Conservation (phyloP, 164 flowering plant species). For the Kingdonia uniflora region DNA sequence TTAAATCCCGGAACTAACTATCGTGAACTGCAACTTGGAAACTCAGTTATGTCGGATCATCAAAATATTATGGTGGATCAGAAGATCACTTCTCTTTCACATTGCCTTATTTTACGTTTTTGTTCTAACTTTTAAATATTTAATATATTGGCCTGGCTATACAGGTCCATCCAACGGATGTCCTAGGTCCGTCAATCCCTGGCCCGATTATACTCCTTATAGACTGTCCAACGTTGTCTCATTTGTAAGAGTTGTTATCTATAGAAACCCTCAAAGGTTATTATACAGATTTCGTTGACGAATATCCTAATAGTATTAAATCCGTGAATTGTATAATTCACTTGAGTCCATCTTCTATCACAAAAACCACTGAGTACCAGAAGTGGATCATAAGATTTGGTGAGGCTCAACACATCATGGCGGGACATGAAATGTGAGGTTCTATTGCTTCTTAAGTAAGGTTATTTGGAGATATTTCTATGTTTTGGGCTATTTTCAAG, state of each 20-base stretch:
- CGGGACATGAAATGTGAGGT: slow-evolving; percentile 79
- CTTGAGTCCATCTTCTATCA: slow-evolving; percentile 58
- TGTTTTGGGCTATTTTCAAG: too few species aligned
- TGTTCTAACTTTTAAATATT: not conserved
- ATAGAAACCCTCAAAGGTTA: slow-evolving; percentile 40
- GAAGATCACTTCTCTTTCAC: not conserved
- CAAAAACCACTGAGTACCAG: slow-evolving; percentile 38
- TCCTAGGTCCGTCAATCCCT: slow-evolving; percentile 79
- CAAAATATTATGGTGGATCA: slow-evolving; percentile 55
- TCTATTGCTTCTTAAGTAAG: not conserved
- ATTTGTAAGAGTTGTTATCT: slow-evolving; percentile 44
- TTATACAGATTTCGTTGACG: slow-evolving; percentile 30
- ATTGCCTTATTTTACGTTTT: not conserved
- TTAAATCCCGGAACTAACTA: slow-evolving; percentile 80
- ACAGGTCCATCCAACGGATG: slow-evolving; percentile 93
- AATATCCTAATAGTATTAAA: slow-evolving; percentile 21
- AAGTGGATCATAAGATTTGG: slow-evolving; percentile 85
- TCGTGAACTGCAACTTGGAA: slow-evolving; percentile 73
- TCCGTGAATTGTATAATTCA: slow-evolving; percentile 75
- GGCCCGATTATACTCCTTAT: slow-evolving; percentile 88
- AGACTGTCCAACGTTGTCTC: slow-evolving; percentile 80
- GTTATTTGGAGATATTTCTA: too few species aligned
- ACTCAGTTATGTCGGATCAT: slow-evolving; percentile 74
- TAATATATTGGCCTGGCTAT: slow-evolving; percentile 13
- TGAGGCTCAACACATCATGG: slow-evolving; percentile 83